Base-by-base conservation (phyloP, 2,329 filamentous ascomycete species). In the Cladosporium sp. region DNA sequence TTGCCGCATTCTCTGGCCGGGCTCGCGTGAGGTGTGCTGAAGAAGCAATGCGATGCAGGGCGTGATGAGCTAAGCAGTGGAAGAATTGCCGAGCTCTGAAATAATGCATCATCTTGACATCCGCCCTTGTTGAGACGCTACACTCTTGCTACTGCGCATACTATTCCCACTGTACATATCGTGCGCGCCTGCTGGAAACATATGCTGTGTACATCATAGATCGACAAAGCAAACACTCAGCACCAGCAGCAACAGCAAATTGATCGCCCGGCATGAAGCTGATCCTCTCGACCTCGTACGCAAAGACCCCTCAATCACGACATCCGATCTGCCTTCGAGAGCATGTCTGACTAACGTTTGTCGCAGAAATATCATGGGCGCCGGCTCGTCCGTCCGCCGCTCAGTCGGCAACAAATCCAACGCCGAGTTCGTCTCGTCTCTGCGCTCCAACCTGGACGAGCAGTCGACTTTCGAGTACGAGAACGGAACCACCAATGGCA, bases 391-490 rank as follows among this genome's bases (percentile, higher is more conserved):
- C 69, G 90, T 97, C 78, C 89, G 92, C 69, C 92, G 91, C 74
- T 88, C 90, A 18, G 86, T 89, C 67, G 87, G 87, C 70, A 89
- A 89, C 76, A 92, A 93, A 77, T 97, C 94, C 64, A 98, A 98
- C 77, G 89, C 93, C 73, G 95, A 99, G 80, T 87, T 99, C 72
- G 91, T 93, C 70, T 93, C 92, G 74, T 92, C 93, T 3, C 86
- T 99, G 21, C 90, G 92, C 73, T 88, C 89, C 75, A 97, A 94
- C 79, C 92, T 98, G 77, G 26, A 47, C 11, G 73, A 73, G 69
- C 71, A 76, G 34, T 67, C 66, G 62, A 18, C 60, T 57, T 51
- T 47, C 47, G 30, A 66, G 11, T 49, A 67, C 24, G 64, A 57
- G 34, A 69, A 71, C 44, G 69, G 65, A 51, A 49, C 14, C n/a